phyloP scores from a whole-genome alignment of 208 protist species.

The Acanthamoeba divionensis region DNA sequence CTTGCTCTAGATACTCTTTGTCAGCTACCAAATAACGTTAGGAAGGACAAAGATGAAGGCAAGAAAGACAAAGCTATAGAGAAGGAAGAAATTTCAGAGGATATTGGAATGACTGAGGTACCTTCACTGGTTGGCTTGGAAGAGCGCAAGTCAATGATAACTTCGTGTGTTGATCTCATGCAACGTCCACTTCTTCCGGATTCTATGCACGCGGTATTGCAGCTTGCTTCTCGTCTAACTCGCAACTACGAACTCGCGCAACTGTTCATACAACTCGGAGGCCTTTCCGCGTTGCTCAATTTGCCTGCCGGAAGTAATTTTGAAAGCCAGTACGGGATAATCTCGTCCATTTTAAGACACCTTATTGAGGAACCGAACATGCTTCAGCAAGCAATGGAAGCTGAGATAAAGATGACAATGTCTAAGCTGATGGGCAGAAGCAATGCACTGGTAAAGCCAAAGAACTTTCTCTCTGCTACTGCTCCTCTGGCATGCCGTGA shows the following conservation, averaged over 20 bases:
- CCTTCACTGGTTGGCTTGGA: background rate
- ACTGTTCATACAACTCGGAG: slow-evolving; percentile 14
- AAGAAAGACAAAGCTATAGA: background rate
- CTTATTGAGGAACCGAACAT: slow-evolving; percentile 32
- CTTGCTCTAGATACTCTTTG: slow-evolving; percentile 37
- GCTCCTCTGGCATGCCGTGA: slow-evolving; percentile 30
- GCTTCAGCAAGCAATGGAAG: slow-evolving; percentile 36
- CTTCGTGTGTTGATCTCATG: background rate
- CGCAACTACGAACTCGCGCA: slow-evolving; percentile 25
- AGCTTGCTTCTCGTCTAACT: background rate
- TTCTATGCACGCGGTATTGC: background rate
- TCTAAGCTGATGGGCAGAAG: slow-evolving; percentile 41
- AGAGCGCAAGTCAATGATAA: background rate
- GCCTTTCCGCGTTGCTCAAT: background rate
- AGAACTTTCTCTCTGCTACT: slow-evolving; percentile 36
- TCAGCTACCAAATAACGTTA: background rate
- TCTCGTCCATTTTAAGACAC: slow-evolving; percentile 17
- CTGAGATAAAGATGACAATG: slow-evolving; percentile 35
- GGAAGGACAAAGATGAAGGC: background rate
- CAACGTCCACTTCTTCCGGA: background rate
- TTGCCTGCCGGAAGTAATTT: background rate
- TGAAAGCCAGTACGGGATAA: background rate
- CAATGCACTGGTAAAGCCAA: slow-evolving; percentile 32
- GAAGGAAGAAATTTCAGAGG: background rate
- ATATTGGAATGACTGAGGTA: background rate